Base-by-base conservation (phyloP, 2,329 filamentous ascomycete genomes). In the Calycina marina region DNA sequence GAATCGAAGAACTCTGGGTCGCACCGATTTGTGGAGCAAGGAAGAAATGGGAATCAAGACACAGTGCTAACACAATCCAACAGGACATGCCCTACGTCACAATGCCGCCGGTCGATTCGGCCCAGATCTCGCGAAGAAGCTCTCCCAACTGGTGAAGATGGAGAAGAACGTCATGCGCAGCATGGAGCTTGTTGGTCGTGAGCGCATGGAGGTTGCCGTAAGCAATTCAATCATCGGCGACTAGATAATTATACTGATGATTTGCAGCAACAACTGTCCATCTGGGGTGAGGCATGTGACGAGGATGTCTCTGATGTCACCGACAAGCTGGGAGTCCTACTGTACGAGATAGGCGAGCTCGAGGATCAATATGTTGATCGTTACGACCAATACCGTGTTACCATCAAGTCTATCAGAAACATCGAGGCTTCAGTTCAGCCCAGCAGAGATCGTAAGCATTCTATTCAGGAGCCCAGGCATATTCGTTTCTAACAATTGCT, bases 111-210 rank as follows among this genome's bases (percentile, higher is more conserved):
- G 80, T 45, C 77, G 79, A 48, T 85, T 84, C 44, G 71, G 72
- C 41, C 72, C 50, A 30, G 90, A 98, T 51, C 76, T 98, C 37
- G 80, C 90, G 37, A 94, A 93, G 72, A 98, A 98, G 71, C 77
- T 98, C 41, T 84, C 86, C 25, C 83, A 93, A 63, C 72, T 98
- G 32, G 90, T 98, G 42, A 98, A 98, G 73, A 98, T 98, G 90
- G 90, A 98, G 65, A 98, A 98, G 76, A 96, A 98, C 56, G 83
- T 94, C 36, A 98, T 98, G 90, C 84, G 90, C 58, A 94, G 85
- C 56, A 77, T 96, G 69, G 90, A 98, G 57, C 69, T 84, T 30
- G 90, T 96, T 33, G 85, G 85, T 28, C 78, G 85, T 52, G 90
- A 98, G 67, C 77, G 90, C 49, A 96, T 96, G 85, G 90, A 96